These are phyloP conservation scores for Gigaspora rosea DNA, from an alignment of 192 early-diverging fungal species.

Conservation along the genomic window DNA sequence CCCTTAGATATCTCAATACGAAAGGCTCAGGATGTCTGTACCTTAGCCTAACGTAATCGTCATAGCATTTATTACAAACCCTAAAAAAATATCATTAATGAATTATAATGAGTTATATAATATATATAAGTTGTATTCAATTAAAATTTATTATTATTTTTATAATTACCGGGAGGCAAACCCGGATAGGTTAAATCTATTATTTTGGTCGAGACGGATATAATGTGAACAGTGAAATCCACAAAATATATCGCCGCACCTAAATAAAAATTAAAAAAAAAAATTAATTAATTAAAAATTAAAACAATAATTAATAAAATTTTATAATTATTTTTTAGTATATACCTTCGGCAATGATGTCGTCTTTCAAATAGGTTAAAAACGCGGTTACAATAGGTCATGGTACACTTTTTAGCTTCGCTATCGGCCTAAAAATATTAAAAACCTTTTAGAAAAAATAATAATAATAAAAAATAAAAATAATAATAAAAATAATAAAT, in stretches of 20 bases:
- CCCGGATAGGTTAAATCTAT: conserved; percentile 37
- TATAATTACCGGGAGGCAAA: conserved; percentile 21
- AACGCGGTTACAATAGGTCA: conserved; percentile 30
- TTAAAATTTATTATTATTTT: no score
- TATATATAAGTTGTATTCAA: no score
- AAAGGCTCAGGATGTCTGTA: not conserved
- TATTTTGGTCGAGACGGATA: conserved; percentile 42
- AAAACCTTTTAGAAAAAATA: not conserved
- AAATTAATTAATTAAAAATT: not conserved
- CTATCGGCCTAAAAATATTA: conserved; percentile 36
- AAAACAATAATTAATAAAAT: not conserved
- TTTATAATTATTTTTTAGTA: no score
- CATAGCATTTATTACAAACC: conserved; percentile 40
- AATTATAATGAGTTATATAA: no score
- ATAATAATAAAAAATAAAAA: not conserved
- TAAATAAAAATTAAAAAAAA: no score
- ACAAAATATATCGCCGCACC: conserved; percentile 49
- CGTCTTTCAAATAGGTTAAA: conserved; percentile 42
- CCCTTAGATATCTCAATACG: not conserved
- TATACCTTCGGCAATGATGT: conserved; percentile 42
- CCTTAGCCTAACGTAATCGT: not conserved
- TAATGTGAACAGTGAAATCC: conserved; percentile 41
- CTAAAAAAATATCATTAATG: no score
- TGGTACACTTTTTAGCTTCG: conserved; percentile 35
- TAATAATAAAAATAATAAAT: not conserved